Percentiles rank a stretch among this genome's conserved stretches.
These are phyloP conservation scores for Cetradonia linearis DNA, from an alignment of 495 filamentous ascomycete genomes.

Conservation along the genomic window DNA sequence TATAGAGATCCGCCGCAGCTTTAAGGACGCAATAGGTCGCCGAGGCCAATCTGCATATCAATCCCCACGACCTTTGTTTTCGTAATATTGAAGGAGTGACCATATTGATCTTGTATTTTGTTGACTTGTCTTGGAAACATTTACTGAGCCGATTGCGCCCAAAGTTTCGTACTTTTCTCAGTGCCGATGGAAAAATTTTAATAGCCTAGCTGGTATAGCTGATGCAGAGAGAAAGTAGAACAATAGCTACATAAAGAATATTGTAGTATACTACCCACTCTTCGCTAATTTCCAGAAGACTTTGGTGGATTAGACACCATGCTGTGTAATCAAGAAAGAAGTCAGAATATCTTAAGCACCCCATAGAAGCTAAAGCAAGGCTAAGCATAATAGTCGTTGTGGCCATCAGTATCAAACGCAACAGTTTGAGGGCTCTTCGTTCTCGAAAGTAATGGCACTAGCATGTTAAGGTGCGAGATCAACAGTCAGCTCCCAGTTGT, in stretches of 20 bases:
- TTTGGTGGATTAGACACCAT: neutral
- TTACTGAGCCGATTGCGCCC: neutral
- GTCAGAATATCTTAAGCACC: neutral
- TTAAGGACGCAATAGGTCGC: neutral
- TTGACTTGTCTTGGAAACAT: neutral
- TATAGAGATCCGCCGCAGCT: neutral
- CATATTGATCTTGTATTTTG: neutral
- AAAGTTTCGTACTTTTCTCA: neutral
- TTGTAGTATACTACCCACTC: neutral
- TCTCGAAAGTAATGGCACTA: slow-evolving; percentile 23
- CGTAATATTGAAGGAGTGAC: no score
- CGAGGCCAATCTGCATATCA: neutral
- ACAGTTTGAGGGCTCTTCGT: neutral
- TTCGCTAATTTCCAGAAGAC: neutral
- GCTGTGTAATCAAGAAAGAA: neutral
- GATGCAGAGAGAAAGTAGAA: neutral
- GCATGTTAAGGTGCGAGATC: slow-evolving; percentile 32
- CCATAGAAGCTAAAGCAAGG: neutral
- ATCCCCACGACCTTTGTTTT: no score
- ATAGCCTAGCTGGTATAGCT: neutral
- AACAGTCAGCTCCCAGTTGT: slow-evolving; percentile 33
- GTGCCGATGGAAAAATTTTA: neutral
- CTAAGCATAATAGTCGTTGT: slow-evolving; percentile 2
- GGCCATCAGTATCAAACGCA: slow-evolving; percentile 5
- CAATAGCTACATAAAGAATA: neutral